Evolutionary conservation across 2,329 filamentous ascomycete genomes (phyloP), one percentile per base, ranked within the genome.

Genomic region (Cordyceps pruinosa): DNA sequence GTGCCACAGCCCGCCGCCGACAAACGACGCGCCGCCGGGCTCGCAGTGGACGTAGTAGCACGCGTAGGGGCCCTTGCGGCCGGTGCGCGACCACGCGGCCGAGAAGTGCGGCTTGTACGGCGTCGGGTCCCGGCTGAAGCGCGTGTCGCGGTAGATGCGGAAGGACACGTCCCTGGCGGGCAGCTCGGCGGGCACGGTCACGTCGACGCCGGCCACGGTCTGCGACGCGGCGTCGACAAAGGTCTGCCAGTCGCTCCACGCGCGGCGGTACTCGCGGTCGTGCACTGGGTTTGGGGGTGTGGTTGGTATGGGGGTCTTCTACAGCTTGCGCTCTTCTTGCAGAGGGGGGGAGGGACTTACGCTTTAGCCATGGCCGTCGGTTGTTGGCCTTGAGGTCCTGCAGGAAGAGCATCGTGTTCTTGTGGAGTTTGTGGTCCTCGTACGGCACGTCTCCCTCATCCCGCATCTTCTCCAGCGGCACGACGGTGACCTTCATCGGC

Each of bases 41-140:
- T 93, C 83, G 61, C 89, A 80, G 69, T 96, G 90, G 21, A 96
- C 74, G 72, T 96, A 96, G 73, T 96, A 96, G 67, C 85, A 87
- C 7, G 91, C 91, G 70, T 94, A 95, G 10, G 88, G 86, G 0
- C 90, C 90, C 72, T 96, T 96, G 56, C 88, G 82, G 21, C 91
- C 91, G 0, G 90, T 95, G 21, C 91, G 85, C 57, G 89, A 94
- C 84, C 89, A 96, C 25, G 89, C 89, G 37, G 88, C 90, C 10
- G 88, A 89, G 72, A 92, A 96, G 72, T 92, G 84, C 55, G 89
- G 82, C 85, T 95, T 96, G 76, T 96, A 96, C 0, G 92, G 91
- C 2, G 90, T 94, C 21, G 83, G 88, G 66, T 96, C 86, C 63
- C 89, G 88, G 66, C 81, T 88, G 73, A 96, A 96, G 56, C 91